These are phyloP conservation scores for Solanum sitiens DNA, from an alignment of 257 asterid species.

Conservation along the genomic window DNA sequence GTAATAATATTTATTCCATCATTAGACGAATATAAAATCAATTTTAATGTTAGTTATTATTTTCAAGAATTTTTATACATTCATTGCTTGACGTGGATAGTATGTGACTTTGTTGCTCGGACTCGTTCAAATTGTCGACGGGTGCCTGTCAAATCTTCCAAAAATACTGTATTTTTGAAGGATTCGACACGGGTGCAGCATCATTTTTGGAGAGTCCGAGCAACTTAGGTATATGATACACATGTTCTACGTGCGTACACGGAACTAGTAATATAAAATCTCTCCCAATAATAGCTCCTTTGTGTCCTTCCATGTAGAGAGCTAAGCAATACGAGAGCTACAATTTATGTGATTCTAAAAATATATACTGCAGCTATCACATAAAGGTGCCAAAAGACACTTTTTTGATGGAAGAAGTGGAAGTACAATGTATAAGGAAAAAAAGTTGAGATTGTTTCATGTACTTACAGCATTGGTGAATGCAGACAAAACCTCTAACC, in stretches of 20 bases:
- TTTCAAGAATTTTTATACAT: background rate
- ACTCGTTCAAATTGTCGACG: no score
- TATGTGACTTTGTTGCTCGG: background rate
- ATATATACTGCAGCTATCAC: background rate
- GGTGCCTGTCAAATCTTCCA: no score
- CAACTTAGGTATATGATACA: background rate
- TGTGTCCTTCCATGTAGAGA: background rate
- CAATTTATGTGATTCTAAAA: background rate
- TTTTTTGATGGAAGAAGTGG: background rate
- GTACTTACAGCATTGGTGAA: constrained; percentile 93
- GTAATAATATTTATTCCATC: background rate
- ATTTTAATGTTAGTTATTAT: background rate
- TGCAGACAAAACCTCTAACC: constrained; percentile 85
- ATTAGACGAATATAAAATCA: background rate
- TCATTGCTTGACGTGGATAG: background rate
- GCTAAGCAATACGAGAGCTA: background rate
- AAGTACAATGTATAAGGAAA: background rate
- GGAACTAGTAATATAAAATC: background rate
- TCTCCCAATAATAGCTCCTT: background rate
- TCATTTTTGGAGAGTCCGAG: no score
- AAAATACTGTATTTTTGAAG: no score
- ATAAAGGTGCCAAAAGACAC: background rate
- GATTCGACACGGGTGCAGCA: no score
- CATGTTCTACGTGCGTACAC: background rate
- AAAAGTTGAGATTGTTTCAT: constrained; percentile 1